Evolutionary conservation across 345 rosid species (phyloP).

Genomic region (Luvunga scandens): DNA sequence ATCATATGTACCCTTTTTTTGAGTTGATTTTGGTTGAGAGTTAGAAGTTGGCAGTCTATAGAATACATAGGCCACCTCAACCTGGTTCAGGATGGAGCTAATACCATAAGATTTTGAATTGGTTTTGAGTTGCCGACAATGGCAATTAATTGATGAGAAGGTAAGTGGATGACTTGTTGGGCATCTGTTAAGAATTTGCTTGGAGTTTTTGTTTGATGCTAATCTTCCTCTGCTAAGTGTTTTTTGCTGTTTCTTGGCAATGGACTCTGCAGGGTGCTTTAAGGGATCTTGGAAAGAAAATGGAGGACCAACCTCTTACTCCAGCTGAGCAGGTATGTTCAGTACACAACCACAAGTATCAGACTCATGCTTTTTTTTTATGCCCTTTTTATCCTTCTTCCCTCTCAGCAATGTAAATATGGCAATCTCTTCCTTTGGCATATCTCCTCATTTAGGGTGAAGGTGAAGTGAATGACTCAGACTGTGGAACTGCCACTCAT

Average conservation of each 20-base stretch:
- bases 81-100: neutral
- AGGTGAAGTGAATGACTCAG: slow-evolving; percentile 46
- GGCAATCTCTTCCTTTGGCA: neutral
- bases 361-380: neutral
- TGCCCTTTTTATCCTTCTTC: neutral
- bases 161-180: neutral
- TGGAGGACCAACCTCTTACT: slow-evolving; percentile 46
- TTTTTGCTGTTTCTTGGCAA: neutral
- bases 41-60: neutral
- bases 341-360: neutral
- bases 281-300: slow-evolving; percentile 62
- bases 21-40: neutral
- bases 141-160: neutral
- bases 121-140: neutral
- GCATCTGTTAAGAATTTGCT: slow-evolving; percentile 2
- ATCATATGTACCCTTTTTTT: neutral
- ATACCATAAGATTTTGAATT: neutral
- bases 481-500: slow-evolving; percentile 36
- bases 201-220: neutral
- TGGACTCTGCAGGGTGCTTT: slow-evolving; percentile 52
- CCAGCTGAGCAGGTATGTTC: slow-evolving; percentile 46
- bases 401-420: neutral
- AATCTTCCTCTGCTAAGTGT: neutral
- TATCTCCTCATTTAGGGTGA: slow-evolving; percentile 37
- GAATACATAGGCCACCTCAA: neutral